Base-by-base conservation (phyloP, 208 protist genomes). In the Crithidia sp. region DNA sequence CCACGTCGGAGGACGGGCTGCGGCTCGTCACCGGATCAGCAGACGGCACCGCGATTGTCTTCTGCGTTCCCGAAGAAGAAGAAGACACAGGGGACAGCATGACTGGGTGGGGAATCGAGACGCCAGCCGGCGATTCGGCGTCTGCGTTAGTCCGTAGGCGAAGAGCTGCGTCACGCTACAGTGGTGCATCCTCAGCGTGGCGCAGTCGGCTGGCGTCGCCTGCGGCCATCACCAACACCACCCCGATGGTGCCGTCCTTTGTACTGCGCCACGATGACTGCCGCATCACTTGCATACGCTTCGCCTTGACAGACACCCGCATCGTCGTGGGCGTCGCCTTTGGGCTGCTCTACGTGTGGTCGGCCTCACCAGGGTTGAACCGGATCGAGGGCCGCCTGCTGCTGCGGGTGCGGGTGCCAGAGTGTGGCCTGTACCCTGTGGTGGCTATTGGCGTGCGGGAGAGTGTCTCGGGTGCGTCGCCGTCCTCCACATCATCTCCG, bases 261-360 rank as follows among this genome's bases (percentile, higher is more conserved):
- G 58, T 61, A 13, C 81, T 95, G 43, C 62, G 64, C 6, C 91
- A 95, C 69, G 81, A 88, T 50, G 79, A 78, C 37, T 44, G 71
- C 36, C 86, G 88, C 37, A 82, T 95, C 41, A 86, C 79, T 0
- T 75, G 67, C 45, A 71, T 91, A 10, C 12, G 37, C 14, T 81
- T 93, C 56, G 88, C 74, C 2, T 39, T 93, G 56, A 41, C 70
- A 7, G 85, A 93, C 77, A 91, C 74, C 0, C 82, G 83, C 16
- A 87, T 95, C 55, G 50, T 95, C 4, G 85, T 84, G 10, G 91
- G 91, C 13, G 83, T 88, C 5, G 86, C 76, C 16, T 80, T 74
- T 5, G 91, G 91, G 0, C 71, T 83, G 14, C 70, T 93, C 10
- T 95, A 88, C 73, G 85, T 95, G 19, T 95, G 91, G 88, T 72